Evolutionary conservation across 768 basidiomycete species (phyloP), one percentile per base, ranked within the genome.

Genomic region (Trametes cubensis): DNA sequence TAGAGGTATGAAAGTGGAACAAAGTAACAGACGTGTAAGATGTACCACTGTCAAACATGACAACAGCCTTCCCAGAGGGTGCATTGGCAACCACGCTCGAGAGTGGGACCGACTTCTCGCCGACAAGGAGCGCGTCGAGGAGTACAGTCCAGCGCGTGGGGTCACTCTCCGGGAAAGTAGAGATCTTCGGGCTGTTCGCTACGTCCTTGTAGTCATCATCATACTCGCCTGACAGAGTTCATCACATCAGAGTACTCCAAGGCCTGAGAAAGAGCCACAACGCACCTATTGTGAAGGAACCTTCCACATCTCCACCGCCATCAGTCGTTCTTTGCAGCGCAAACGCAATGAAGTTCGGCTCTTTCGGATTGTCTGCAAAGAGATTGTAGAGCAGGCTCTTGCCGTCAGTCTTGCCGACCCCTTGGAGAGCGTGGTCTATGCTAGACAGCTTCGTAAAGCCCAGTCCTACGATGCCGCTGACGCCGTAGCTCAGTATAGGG

Each of bases 261-360:
- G 14, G 1, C 38, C 15, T 5, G 42, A 21, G 17, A 28, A 11
- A 34, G 2, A 4, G 21, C 5, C 26, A 25, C 18, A 6, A 70
- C 79, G 50, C 60, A 87, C 90, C 91, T 64, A 94, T 83, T 5
- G 89, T 78, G 71, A 94, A 87, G 34, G 76, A 84, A 2, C 93
- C 92, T 64, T 85, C 75, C 3, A 89, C 79, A 30, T 83, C 82
- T 62, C 82, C 81, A 10, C 70, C 71, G n/a, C 72, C 66, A 41
- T 88, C 80, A 11, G 80, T 76, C 46, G 79, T 81, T 55, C 90
- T 78, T 68, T 89, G 84, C 26, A 94, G 78, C 0, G 88, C 80
- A 68, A 94, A 88, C 0, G 90, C 84, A 65, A 94, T 88, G 72
- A 85, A 94, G 68, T 94, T 94, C 49, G 90, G 89, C 69, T 89